phyloP scores from a whole-genome alignment of 192 early-diverging fungal genomes.

The Radiomyces spectabilis region DNA sequence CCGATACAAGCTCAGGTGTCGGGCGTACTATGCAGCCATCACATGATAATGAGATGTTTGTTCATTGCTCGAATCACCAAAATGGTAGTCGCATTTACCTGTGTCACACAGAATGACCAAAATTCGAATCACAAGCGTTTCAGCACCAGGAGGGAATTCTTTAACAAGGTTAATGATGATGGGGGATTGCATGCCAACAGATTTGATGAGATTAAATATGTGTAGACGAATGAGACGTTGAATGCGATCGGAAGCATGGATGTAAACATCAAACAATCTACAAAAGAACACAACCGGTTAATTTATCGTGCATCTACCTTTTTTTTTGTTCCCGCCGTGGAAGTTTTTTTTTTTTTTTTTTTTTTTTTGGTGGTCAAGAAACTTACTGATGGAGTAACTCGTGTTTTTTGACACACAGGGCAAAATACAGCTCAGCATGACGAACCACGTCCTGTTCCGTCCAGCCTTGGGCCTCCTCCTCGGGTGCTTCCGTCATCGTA shows the following conservation, averaged over 20 bases:
- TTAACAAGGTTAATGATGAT: conserved; percentile 48
- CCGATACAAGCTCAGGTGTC: conserved; percentile 43
- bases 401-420: conserved; percentile 65
- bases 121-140: conserved; percentile 55
- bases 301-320: too few species aligned
- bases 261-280: conserved; percentile 50
- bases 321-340: background rate
- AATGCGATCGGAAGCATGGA: conserved; percentile 16
- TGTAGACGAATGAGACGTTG: conserved; percentile 47
- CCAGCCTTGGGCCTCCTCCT: conserved; percentile 19
- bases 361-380: background rate
- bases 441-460: conserved; percentile 57
- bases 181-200: conserved; percentile 48
- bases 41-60: conserved; percentile 2
- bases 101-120: conserved; percentile 57
- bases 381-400: conserved; percentile 58
- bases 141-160: conserved; percentile 65
- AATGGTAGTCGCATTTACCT: conserved; percentile 31
- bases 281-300: conserved; percentile 2
- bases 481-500: background rate
- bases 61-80: background rate
- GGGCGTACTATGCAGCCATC: conserved; percentile 19
- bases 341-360: background rate
- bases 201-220: conserved; percentile 61
- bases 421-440: conserved; percentile 70